A percentile compares a stretch with the other conserved stretches of the same genome.
Evolutionary conservation across 176 grass and related monocot genomes (phyloP).

Genomic region (Zea mays): Zm-B73-REFERENCE-NAM-5.0 NC_050102.1:185403501-185404000

Average conservation of each 20-base stretch:
- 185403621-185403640: too few relatives aligned
- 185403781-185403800: constrained; percentile 24
- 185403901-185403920: too few relatives aligned
- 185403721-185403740: constrained; percentile 22
- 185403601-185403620: too few relatives aligned
- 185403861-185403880: background rate
- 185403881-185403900: background rate
- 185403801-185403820: constrained; percentile 10
- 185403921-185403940: background rate
- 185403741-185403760: constrained; percentile 24
- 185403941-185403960: background rate
- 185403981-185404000: background rate
- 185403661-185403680: too few relatives aligned
- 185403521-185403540: too few relatives aligned
- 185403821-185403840: background rate
- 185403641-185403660: too few relatives aligned
- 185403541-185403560: too few relatives aligned
- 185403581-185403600: too few relatives aligned
- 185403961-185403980: constrained; percentile 8
- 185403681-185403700: too few relatives aligned
- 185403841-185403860: background rate
- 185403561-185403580: too few relatives aligned
- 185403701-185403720: background rate
- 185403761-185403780: constrained; percentile 6
- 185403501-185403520: too few relatives aligned